These are phyloP conservation scores for Phycomyces nitens DNA, from an alignment of 192 early-diverging fungal species.

Conservation along the genomic window DNA sequence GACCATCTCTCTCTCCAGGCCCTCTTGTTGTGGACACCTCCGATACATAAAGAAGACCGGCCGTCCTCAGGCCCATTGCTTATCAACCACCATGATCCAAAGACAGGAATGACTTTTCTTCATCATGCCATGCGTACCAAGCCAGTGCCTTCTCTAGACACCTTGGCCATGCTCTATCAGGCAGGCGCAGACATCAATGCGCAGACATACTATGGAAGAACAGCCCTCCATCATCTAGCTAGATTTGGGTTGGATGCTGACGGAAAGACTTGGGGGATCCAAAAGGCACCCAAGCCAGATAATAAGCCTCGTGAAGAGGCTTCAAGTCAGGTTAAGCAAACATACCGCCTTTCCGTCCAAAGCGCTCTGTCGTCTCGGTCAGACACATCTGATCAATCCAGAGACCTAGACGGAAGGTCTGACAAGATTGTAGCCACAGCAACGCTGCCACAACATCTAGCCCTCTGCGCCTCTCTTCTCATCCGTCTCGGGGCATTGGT, in stretches of 20 bases:
- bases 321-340: too few relatives aligned
- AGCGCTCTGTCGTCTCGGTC: background rate
- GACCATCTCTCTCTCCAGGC: constrained; percentile 54
- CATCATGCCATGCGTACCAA: constrained; percentile 57
- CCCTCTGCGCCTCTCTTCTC: constrained; percentile 43
- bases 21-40: constrained; percentile 40
- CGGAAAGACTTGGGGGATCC: constrained; percentile 31
- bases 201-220: constrained; percentile 49
- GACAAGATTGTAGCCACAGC: too few relatives aligned
- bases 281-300: constrained; percentile 23
- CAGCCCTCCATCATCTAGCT: constrained; percentile 49
- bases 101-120: constrained; percentile 56
- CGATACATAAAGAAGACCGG: constrained; percentile 16
- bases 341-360: background rate
- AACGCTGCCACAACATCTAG: constrained; percentile 31
- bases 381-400: background rate
- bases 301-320: background rate
- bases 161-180: constrained; percentile 47
- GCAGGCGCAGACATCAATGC: constrained; percentile 54
- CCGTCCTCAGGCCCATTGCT: constrained; percentile 14
- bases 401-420: background rate
- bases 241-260: constrained; percentile 42
- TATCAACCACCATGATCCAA: constrained; percentile 48
- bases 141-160: constrained; percentile 52
- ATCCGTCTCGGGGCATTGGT: constrained; percentile 45